Conservation (phyloP, 495 filamentous ascomycete genomes). For the Evansstolkia leycettana region DNA sequence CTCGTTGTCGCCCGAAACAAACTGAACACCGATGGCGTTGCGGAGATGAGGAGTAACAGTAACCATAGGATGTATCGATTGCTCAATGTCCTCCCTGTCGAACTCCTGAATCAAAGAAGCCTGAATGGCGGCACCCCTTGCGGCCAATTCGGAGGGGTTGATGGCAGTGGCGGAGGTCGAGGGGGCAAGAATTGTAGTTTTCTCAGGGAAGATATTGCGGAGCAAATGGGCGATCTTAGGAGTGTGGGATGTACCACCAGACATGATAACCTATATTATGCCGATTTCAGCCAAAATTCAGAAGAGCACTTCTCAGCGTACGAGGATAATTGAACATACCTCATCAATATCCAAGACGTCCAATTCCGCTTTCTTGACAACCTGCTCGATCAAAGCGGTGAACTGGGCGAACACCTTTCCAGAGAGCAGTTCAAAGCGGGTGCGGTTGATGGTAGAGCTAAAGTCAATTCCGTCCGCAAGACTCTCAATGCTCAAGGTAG, state of each 20-base stretch:
- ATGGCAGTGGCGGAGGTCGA: slow-evolving; percentile 63
- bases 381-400: slow-evolving; percentile 69
- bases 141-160: slow-evolving; percentile 84
- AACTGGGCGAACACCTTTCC: slow-evolving; percentile 77
- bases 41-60: slow-evolving; percentile 83
- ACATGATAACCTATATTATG: slow-evolving; percentile 58
- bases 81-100: slow-evolving; percentile 84
- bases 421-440: slow-evolving; percentile 84
- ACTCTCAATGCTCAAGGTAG: slow-evolving; percentile 81
- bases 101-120: slow-evolving; percentile 86
- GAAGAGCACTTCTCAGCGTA: neutral
- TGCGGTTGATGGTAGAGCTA: slow-evolving; percentile 77
- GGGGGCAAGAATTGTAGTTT: slow-evolving; percentile 70
- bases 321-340: slow-evolving; percentile 18
- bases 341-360: slow-evolving; percentile 90
- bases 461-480: slow-evolving; percentile 83
- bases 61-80: slow-evolving; percentile 89
- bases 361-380: slow-evolving; percentile 80
- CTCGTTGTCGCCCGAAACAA: slow-evolving; percentile 47
- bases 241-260: slow-evolving; percentile 85
- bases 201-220: slow-evolving; percentile 63
- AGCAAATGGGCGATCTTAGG: slow-evolving; percentile 78
- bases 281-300: slow-evolving; percentile 1
- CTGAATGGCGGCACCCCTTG: slow-evolving; percentile 89
- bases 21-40: slow-evolving; percentile 79